Evolutionary conservation across 805 yeast species (phyloP).

Genomic region (Cyberlindnera xishuangbannaensis): DNA sequence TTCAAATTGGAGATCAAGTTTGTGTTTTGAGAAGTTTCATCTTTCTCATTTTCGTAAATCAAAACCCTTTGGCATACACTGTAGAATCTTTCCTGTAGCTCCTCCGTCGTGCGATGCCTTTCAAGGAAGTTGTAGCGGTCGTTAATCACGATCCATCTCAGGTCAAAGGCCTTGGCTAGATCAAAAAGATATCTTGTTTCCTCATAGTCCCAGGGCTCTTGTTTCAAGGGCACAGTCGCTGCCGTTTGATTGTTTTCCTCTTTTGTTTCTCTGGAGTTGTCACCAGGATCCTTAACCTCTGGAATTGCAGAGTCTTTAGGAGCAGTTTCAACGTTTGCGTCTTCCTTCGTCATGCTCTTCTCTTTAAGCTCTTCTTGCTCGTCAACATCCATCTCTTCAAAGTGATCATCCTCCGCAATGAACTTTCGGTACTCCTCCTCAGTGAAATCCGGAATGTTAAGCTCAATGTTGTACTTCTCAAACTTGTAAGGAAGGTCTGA

Average conservation of each 20-base stretch:
- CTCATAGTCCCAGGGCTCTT: constrained; percentile 56
- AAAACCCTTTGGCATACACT: constrained; percentile 54
- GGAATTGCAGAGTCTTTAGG: too few species aligned
- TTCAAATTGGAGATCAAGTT: constrained; percentile 58
- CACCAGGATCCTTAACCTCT: neutral
- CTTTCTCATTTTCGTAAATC: constrained; percentile 33
- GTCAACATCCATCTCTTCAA: constrained; percentile 11
- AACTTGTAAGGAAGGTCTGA: constrained; percentile 51
- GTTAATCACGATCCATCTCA: constrained; percentile 58
- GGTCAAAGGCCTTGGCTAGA: constrained; percentile 47
- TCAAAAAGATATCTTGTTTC: constrained; percentile 80
- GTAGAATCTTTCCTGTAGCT: constrained; percentile 78
- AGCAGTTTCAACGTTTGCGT: too few species aligned
- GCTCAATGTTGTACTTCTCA: constrained; percentile 64
- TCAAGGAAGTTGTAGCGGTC: constrained; percentile 44
- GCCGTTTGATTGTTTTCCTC: constrained; percentile 20
- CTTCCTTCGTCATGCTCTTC: constrained; percentile 23
- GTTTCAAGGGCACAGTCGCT: neutral
- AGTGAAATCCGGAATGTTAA: constrained; percentile 65
- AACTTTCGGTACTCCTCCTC: constrained; percentile 53
- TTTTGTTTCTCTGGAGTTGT: constrained; percentile 12
- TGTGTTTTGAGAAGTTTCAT: constrained; percentile 38
- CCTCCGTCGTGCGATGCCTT: constrained; percentile 55
- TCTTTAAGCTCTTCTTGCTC: constrained; percentile 4
- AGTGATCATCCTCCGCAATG: constrained; percentile 31